Percentiles rank a stretch among this genome's conserved stretches.
Conservation (phyloP, 1,139 yeast genomes). For the Yamadazyma epiphylla region DNA sequence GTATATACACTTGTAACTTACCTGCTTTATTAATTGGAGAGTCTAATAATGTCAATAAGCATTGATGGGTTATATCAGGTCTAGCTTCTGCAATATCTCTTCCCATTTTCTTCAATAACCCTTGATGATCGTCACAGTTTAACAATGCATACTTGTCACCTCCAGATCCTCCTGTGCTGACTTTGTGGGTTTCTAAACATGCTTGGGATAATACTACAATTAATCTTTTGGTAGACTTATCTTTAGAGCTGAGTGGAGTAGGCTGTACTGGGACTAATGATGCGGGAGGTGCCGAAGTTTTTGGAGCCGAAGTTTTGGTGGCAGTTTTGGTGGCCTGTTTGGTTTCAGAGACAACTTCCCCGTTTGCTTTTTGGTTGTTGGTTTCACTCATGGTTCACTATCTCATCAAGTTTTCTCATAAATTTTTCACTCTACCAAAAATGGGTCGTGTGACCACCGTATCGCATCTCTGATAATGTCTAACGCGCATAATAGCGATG, state of each 20-base stretch:
- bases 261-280: conserved; percentile 86
- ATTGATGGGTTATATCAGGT: conserved; percentile 96
- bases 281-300: conserved; percentile 48
- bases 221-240: conserved; percentile 77
- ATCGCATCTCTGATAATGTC: background rate
- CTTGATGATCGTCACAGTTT: conserved; percentile 98
- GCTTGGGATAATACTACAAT: conserved; percentile 94
- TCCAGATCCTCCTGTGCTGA: conserved; percentile 69
- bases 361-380: background rate
- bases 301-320: background rate
- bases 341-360: too few species aligned
- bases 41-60: conserved; percentile 86
- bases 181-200: conserved; percentile 89
- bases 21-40: conserved; percentile 98
- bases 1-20: conserved; percentile 90
- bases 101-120: conserved; percentile 90
- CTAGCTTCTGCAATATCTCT: conserved; percentile 97
- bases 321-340: conserved; percentile 15
- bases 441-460: background rate
- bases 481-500: too few species aligned
- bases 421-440: conserved; percentile 1
- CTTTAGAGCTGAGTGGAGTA: conserved; percentile 72
- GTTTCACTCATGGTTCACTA: conserved; percentile 1
- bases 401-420: background rate
- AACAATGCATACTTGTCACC: conserved; percentile 90